Evolutionary conservation across 306 rosid genomes (phyloP).

Genomic region (Potentilla sterilis): DNA sequence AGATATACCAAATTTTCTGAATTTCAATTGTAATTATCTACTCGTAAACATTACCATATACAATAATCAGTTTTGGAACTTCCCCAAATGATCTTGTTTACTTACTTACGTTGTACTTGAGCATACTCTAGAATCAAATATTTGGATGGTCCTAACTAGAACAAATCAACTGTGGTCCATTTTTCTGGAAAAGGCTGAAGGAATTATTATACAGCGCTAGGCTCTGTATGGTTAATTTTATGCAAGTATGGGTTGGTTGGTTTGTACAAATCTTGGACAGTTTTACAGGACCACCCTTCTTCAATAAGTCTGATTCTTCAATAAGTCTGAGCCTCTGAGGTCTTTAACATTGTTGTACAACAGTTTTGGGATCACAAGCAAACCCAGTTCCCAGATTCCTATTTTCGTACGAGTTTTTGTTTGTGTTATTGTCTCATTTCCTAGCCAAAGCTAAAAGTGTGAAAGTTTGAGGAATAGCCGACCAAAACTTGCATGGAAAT

Average conservation of each 20-base stretch:
- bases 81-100: not conserved
- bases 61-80: not conserved
- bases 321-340: not conserved
- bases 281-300: not conserved
- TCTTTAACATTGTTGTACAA: not conserved
- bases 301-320: not conserved
- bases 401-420: not conserved
- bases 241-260: not conserved
- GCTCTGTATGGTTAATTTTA: not conserved
- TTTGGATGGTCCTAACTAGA: not conserved
- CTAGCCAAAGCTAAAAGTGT: not conserved
- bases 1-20: not conserved
- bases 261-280: not conserved
- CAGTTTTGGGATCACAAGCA: not conserved
- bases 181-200: slow-evolving; percentile 10
- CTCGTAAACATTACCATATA: not conserved
- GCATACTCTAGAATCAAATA: not conserved
- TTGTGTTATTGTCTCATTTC: not conserved
- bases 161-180: not conserved
- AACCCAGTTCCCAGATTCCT: not conserved
- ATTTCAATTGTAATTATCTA: not conserved
- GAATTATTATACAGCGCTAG: not conserved
- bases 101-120: not conserved
- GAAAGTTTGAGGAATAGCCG: not conserved
- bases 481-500: not conserved